A percentile compares a stretch with the other conserved stretches of the same genome.
Evolutionary conservation across 2,329 filamentous ascomycete species (phyloP).

Genomic region (Pleomassaria siparia): DNA sequence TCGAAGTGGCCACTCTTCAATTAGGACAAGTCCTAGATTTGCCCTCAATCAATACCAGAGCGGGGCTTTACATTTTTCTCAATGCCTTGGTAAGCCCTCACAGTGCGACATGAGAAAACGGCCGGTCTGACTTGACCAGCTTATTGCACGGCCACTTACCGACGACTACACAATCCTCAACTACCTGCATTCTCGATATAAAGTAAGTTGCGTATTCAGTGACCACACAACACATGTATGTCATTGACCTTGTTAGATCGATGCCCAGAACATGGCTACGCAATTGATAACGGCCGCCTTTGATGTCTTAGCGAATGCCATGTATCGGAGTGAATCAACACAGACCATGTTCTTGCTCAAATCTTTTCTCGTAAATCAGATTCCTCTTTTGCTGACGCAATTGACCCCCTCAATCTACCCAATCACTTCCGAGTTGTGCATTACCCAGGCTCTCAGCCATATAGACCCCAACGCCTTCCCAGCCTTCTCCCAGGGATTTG

Average conservation of each 20-base stretch:
- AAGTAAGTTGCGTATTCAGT: constrained; percentile 52
- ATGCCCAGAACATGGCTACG: constrained; percentile 74
- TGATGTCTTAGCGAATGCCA: constrained; percentile 83
- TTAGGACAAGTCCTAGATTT: constrained; percentile 64
- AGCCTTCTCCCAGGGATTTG: constrained; percentile 65
- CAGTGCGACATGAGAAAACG: neutral
- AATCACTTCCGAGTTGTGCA: constrained; percentile 63
- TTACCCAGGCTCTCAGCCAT: constrained; percentile 65
- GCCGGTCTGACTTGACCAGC: constrained; percentile 55
- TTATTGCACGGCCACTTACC: constrained; percentile 77
- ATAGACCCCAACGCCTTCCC: constrained; percentile 66
- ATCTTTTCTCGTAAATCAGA: constrained; percentile 80
- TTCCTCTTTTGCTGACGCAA: constrained; percentile 63
- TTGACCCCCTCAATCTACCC: constrained; percentile 61
- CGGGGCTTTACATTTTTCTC: constrained; percentile 82
- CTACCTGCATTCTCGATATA: constrained; percentile 83
- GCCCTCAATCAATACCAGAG: constrained; percentile 72
- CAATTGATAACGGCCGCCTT: constrained; percentile 88
- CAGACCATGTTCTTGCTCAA: constrained; percentile 71
- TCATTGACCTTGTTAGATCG: constrained; percentile 57
- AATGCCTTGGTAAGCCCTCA: constrained; percentile 68
- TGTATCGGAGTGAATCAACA: constrained; percentile 67
- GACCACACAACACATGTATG: neutral
- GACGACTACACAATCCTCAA: constrained; percentile 78
- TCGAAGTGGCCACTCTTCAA: constrained; percentile 50